A percentile compares a stretch with the other conserved stretches of the same genome.
phyloP scores from a whole-genome alignment of 2,329 filamentous ascomycete species.

The Colletotrichum scovillei region DNA sequence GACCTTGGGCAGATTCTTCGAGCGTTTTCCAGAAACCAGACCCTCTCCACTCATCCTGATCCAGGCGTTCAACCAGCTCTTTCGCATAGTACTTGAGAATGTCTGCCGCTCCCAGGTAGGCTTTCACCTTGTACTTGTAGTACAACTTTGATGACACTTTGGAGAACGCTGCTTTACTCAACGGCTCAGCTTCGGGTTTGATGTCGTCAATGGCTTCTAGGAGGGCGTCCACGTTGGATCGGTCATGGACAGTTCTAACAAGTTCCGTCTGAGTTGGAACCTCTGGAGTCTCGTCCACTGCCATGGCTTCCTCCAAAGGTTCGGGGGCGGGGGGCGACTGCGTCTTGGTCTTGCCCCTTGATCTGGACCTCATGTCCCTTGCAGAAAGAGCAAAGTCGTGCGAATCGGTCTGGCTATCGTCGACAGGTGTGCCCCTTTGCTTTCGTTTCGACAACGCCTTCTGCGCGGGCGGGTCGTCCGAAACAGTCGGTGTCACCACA shows the following conservation, averaged over 20 bases:
- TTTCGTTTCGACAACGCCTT: conserved; percentile 26
- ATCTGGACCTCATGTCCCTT: conserved; percentile 23
- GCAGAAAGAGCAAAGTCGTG: conserved; percentile 7
- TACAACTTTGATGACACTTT: conserved; percentile 49
- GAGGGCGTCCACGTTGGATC: conserved; percentile 17
- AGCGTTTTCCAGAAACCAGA: conserved; percentile 45
- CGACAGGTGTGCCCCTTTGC: neutral
- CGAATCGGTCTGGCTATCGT: neutral
- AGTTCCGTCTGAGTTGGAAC: neutral
- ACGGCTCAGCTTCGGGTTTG: conserved; percentile 39
- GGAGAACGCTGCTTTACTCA: conserved; percentile 24
- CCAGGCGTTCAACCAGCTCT: conserved; percentile 41
- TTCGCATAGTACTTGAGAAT: conserved; percentile 50
- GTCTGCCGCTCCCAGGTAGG: conserved; percentile 45
- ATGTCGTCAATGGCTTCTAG: conserved; percentile 43
- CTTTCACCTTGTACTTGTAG: conserved; percentile 48
- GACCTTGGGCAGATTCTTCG: conserved; percentile 36
- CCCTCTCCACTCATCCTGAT: conserved; percentile 42
- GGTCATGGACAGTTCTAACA: neutral
- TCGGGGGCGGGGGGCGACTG: neutral
- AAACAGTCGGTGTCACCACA: neutral
- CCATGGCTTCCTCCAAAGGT: conserved; percentile 17
- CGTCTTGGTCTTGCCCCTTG: conserved; percentile 28
- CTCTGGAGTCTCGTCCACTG: conserved; percentile 20
- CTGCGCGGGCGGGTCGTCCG: conserved; percentile 27